Base-by-base conservation (phyloP, 1,139 yeast genomes). In the Geotrichum carabidarum region DNA sequence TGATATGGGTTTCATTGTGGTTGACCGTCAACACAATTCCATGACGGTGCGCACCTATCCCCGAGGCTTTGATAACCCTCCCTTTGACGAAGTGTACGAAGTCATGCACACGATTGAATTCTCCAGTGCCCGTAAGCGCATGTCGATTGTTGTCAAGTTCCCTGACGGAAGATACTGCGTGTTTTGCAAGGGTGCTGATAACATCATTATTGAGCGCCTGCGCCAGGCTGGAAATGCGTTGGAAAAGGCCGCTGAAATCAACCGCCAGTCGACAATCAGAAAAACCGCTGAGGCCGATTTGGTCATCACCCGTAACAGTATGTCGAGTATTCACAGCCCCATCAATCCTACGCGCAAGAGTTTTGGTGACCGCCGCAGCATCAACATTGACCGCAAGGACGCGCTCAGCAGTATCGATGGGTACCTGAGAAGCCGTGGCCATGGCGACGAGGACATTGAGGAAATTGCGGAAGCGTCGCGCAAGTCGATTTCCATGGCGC, bases 111-210 rank as follows among this genome's bases (percentile, higher is more conserved):
- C 81, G 1, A 82, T 94, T 57, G 98, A 93, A 58, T 94, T 94
- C 67, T 78, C 93, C 0, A 87, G 96, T 2, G 76, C 84, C 2
- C 81, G 99, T 63, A 94, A 94, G 71, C 80, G 99, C 66, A 94
- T 94, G 99, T 88, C 97, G 0, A 81, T 86, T n/a, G 70, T 93
- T 7, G 84, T 91, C 1, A 77, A 73, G 60, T 82, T 88, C 62
- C 97, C 97, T 0, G 88, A 87, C 66, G 82, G 81, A n/a, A 78
- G 86, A 58, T 78, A 90, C 22, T 81, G 93, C 53, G 67, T 93
- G 55, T 74, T 94, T 48, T 88, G 96, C 71, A 94, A 94, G 71
- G 99, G 98, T 53, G 99, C 99, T 0, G 99, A 94, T 68, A 89
- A 89, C 65, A 78, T 93, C n/a, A 87, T 94, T 52, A 69, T 91